Evolutionary conservation across 768 basidiomycete species (phyloP).

Genomic region (Mycena olivaceomarginata): DNA sequence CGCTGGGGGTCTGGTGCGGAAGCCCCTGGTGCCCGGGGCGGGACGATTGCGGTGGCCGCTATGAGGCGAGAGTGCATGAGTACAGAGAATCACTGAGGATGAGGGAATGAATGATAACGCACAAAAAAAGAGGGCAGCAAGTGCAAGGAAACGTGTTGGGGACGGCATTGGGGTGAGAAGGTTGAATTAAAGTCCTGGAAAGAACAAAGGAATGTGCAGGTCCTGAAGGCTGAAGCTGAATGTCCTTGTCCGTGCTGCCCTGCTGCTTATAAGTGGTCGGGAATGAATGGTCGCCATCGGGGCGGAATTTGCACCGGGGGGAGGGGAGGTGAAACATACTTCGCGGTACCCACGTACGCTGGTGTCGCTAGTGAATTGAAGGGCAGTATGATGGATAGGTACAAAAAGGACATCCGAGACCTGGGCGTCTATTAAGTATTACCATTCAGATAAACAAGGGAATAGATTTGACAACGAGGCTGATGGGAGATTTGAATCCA

Average conservation of each 20-base stretch:
- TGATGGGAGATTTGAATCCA: too few relatives aligned
- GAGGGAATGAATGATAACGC: neutral
- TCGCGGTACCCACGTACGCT: neutral
- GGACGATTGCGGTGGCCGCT: slow-evolving; percentile 49
- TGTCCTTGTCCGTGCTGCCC: neutral
- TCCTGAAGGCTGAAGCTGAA: too few relatives aligned
- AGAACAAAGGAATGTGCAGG: neutral
- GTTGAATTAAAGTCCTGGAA: neutral
- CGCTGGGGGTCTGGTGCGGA: slow-evolving; percentile 41
- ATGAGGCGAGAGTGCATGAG: slow-evolving; percentile 3
- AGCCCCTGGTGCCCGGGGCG: slow-evolving; percentile 49
- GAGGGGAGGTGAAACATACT: neutral
- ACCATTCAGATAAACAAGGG: too few relatives aligned
- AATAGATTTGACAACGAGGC: too few relatives aligned
- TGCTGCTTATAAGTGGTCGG: neutral
- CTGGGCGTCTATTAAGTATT: too few relatives aligned
- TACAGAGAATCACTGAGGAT: neutral
- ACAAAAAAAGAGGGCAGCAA: slow-evolving; percentile 26
- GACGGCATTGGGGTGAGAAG: slow-evolving; percentile 4
- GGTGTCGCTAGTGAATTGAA: neutral
- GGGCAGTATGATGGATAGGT: neutral
- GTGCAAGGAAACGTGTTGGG: slow-evolving; percentile 19
- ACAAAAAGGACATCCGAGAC: too few relatives aligned
- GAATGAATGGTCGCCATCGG: neutral
- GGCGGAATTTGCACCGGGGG: too few relatives aligned